Evolutionary conservation across 108 stramenopile species (phyloP), one percentile per base, ranked within the genome.

Genomic region (Skeletonema potamos): DNA sequence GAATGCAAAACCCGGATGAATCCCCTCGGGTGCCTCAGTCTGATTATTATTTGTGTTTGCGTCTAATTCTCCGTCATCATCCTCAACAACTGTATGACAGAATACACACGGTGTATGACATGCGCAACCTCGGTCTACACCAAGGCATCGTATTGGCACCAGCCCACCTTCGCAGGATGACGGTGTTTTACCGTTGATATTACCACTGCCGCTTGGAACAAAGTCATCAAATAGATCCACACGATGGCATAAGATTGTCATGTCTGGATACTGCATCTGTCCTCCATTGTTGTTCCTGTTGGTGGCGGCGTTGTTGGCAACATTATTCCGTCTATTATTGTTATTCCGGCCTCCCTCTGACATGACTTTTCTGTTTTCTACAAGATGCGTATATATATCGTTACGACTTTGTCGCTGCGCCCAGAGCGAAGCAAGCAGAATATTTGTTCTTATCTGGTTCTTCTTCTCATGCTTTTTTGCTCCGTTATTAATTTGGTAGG

Each of bases 171-270:
- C 48, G 22, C 6, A 51, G 18, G 51, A 43, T 12, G 54, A 13
- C 18, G 26, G 24, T 5, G n/a, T 20, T 30, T 34, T 59, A 34
- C 58, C 58, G 48, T 51, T 51, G 22, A 32, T 32, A 15, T 54
- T 24, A 6, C 37, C 30, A 17, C 44, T 29, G 9, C 54, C 43
- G 48, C 67, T 68, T n/a, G 79, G 72, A 9, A 73, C 72, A 39
- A 80, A 80, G 18, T 80, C 79, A 68, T 80, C 79, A 51, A 80
- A 80, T 9, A 80, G 24, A 54, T 80, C 79, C 27, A 80, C 72
- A 2, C 79, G 72, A 41, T 80, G 79, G 48, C 79, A 80, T 37
- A 80, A 56, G 37, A 80, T 62, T 36, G 79, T 73, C 79, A 80
- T 80, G 6, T 70, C 63, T 1, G 55, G 68, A 37, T 64, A 44